Percentiles rank a stretch among this genome's conserved stretches.
These are phyloP conservation scores for Hanseniaspora uvarum DNA, from an alignment of 1,139 yeast genomes.

Conservation along the genomic window DNA sequence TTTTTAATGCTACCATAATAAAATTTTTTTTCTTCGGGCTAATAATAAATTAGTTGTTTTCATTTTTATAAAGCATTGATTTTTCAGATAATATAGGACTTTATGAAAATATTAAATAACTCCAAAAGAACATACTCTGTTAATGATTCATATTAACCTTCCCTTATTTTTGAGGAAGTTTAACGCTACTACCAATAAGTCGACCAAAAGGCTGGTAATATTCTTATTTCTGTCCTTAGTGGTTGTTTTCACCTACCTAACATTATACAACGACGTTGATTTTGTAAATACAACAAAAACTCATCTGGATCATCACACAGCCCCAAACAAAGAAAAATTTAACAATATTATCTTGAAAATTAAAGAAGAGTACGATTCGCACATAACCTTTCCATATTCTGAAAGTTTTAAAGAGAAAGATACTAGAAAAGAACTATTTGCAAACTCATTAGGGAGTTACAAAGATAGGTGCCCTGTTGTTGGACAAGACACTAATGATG, in stretches of 20 bases:
- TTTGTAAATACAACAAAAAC: background rate
- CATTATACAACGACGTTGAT: background rate
- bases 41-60: no score
- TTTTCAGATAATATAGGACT: no score
- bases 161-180: background rate
- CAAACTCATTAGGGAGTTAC: slow-evolving; percentile 4
- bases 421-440: background rate
- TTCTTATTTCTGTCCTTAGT: background rate
- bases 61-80: no score
- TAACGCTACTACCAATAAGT: background rate
- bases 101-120: no score
- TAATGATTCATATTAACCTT: background rate
- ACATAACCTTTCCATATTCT: slow-evolving; percentile 3
- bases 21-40: background rate
- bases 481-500: slow-evolving; percentile 8
- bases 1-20: background rate
- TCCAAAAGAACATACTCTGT: background rate
- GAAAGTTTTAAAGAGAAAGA: slow-evolving; percentile 9
- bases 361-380: slow-evolving; percentile 4
- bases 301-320: background rate
- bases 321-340: background rate
- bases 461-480: slow-evolving; percentile 7
- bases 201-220: background rate
- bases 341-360: background rate
- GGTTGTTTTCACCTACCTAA: background rate